A percentile compares a stretch with the other conserved stretches of the same genome.
phyloP scores from a whole-genome alignment of 305 asterid species.

The Solanum aculeatissimum region DNA sequence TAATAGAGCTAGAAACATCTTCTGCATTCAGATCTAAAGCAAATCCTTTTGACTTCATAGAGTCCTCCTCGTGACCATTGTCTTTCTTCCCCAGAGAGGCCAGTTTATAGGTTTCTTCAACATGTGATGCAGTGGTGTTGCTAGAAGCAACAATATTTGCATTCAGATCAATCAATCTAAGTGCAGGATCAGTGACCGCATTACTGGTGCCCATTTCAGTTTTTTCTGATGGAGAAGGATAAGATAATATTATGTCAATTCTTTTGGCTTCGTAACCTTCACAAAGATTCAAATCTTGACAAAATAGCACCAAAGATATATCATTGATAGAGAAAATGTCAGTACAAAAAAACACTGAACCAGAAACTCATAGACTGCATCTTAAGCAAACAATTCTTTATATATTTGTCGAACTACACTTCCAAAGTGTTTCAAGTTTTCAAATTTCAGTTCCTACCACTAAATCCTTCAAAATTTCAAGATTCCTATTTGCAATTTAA shows the following conservation, averaged over 20 bases:
- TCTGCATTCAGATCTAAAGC: slow-evolving; percentile 58
- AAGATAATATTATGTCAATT: background rate
- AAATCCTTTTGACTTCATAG: slow-evolving; percentile 20
- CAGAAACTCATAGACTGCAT: background rate
- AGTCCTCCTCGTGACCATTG: slow-evolving; percentile 3
- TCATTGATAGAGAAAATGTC: background rate
- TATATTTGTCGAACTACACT: background rate
- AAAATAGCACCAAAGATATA: background rate
- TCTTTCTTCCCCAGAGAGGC: slow-evolving; percentile 12
- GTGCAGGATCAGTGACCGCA: slow-evolving; percentile 5
- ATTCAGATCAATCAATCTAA: slow-evolving; percentile 43
- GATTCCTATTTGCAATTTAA: background rate
- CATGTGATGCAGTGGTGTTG: slow-evolving; percentile 4
- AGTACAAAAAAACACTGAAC: background rate
- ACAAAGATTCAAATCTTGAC: background rate
- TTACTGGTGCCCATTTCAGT: slow-evolving; percentile 8
- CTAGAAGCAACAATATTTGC: slow-evolving; percentile 17
- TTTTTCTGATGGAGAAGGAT: slow-evolving; percentile 35
- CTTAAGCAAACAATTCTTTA: background rate
- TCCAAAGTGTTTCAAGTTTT: background rate
- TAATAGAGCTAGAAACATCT: slow-evolving; percentile 41
- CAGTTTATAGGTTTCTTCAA: slow-evolving; percentile 14
- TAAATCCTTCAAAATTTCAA: background rate
- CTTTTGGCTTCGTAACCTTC: background rate
- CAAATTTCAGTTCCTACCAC: background rate